phyloP scores from a whole-genome alignment of 495 filamentous ascomycete species.

The Penicillium mononematosum region DNA sequence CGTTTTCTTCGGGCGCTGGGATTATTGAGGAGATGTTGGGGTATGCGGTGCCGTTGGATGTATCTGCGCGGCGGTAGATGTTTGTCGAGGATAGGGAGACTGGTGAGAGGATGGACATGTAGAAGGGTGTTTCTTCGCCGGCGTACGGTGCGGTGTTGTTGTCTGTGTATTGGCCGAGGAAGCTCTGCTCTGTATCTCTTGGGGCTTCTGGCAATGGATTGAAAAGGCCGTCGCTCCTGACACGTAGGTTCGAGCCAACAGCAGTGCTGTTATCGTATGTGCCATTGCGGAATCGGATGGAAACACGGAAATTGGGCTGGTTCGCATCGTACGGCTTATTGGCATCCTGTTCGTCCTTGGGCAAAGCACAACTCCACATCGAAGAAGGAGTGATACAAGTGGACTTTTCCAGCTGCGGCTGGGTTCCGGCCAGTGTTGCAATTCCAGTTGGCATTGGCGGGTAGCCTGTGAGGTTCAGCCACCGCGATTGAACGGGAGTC shows the following conservation, averaged over 20 bases:
- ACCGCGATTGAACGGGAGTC: constrained; percentile 54
- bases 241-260: constrained; percentile 19
- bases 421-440: constrained; percentile 67
- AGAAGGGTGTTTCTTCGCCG: constrained; percentile 55
- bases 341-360: constrained; percentile 66
- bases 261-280: constrained; percentile 48
- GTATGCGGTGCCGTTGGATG: constrained; percentile 26
- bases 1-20: constrained; percentile 57
- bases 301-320: constrained; percentile 73
- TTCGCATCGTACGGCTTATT: constrained; percentile 59
- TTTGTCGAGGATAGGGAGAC: constrained; percentile 26
- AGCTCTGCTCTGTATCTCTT: constrained; percentile 63
- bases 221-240: constrained; percentile 35
- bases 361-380: constrained; percentile 79
- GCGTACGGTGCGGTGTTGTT: constrained; percentile 55
- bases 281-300: constrained; percentile 77
- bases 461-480: constrained; percentile 81
- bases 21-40: constrained; percentile 54
- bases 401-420: constrained; percentile 53
- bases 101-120: constrained; percentile 44
- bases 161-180: constrained; percentile 85
- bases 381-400: constrained; percentile 67
- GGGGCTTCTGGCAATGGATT: constrained; percentile 63
- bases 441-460: constrained; percentile 84
- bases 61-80: constrained; percentile 27